Conservation (phyloP, 1,284 basidiomycete genomes). For the Microbotryum saponariae region DNA sequence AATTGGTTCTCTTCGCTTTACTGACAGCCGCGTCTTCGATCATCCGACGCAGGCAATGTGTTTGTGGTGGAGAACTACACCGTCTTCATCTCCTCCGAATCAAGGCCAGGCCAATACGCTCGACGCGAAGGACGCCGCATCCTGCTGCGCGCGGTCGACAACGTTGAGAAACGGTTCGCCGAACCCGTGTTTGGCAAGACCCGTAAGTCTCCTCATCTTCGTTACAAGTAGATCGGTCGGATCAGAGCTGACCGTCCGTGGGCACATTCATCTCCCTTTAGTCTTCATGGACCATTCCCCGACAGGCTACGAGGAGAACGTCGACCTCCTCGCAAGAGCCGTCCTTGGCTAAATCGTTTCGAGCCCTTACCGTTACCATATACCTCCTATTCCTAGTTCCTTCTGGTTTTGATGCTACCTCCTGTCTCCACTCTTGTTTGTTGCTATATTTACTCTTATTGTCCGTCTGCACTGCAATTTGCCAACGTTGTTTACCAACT, state of each 20-base stretch:
- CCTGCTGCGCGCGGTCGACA: slow-evolving; percentile 45
- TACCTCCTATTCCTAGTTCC: no score
- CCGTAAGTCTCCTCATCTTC: slow-evolving; percentile 6
- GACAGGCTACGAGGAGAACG: slow-evolving; percentile 14
- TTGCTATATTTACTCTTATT: no score
- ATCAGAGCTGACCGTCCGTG: no score
- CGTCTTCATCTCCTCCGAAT: slow-evolving; percentile 40
- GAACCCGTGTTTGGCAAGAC: slow-evolving; percentile 43
- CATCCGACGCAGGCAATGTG: slow-evolving; percentile 11
- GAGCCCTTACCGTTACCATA: no score
- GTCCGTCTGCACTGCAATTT: no score
- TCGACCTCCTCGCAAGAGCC: slow-evolving; percentile 22
- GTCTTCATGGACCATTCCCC: slow-evolving; percentile 31
- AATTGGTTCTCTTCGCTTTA: not conserved
- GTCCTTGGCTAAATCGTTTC: slow-evolving; percentile 3
- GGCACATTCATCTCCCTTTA: not conserved
- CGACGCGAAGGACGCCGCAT: slow-evolving; percentile 42
- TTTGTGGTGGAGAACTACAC: slow-evolving; percentile 42
- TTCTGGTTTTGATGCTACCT: no score
- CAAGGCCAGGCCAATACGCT: slow-evolving; percentile 7
- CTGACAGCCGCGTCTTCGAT: not conserved
- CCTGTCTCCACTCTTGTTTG: no score
- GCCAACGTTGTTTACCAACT: no score
- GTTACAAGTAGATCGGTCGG: not conserved
- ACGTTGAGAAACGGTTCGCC: slow-evolving; percentile 46